Conservation (phyloP, 1,139 yeast species). For the Hyphopichia khmerensis region DNA sequence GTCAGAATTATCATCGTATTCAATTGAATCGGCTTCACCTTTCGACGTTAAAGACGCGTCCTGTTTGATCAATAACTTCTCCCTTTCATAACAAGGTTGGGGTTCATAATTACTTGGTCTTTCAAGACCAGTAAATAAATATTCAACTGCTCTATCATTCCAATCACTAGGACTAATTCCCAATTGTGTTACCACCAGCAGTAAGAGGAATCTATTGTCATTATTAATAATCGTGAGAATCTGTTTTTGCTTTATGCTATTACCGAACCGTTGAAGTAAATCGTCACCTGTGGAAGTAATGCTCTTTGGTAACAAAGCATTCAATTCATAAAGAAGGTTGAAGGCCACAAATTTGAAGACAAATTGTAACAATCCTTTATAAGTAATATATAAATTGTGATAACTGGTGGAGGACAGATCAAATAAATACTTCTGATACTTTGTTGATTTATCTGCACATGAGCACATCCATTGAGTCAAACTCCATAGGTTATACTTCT, state of each 20-base stretch:
- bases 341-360: conserved; percentile 21
- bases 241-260: not conserved
- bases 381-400: conserved; percentile 23
- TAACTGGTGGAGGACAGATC: conserved; percentile 18
- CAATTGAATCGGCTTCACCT: conserved; percentile 5
- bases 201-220: not conserved
- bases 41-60: conserved; percentile 13
- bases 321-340: conserved; percentile 15
- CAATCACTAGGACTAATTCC: conserved; percentile 14
- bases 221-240: conserved; percentile 3
- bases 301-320: not conserved
- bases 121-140: conserved; percentile 27
- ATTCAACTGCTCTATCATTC: conserved; percentile 35
- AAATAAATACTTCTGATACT: conserved; percentile 15
- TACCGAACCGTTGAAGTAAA: conserved; percentile 4
- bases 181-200: conserved; percentile 16
- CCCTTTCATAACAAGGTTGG: conserved; percentile 29
- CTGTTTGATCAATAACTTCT: conserved; percentile 18
- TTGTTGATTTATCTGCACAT: conserved; percentile 29
- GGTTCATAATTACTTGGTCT: conserved; percentile 14
- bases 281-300: not conserved
- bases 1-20: conserved; percentile 21
- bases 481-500: conserved; percentile 29
- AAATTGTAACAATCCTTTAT: conserved; percentile 16
- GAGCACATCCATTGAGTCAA: conserved; percentile 35